These are phyloP conservation scores for Candida nitratophila DNA, from an alignment of 805 yeast species.

Conservation along the genomic window DNA sequence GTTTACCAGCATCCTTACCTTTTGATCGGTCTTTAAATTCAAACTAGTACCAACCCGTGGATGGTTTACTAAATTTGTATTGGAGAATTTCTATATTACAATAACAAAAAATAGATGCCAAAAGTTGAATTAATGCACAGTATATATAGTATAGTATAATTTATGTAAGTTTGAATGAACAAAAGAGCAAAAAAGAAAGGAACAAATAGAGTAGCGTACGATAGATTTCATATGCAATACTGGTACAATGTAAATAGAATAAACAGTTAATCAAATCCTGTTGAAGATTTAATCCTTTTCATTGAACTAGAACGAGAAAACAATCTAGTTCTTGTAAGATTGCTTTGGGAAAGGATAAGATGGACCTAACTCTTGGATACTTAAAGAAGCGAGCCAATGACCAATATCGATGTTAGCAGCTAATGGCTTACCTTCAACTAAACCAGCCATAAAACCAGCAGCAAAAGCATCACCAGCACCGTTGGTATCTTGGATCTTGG, in stretches of 20 bases:
- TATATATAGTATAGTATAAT: not conserved
- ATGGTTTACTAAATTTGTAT: no score
- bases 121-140: slow-evolving; percentile 1
- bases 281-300: not conserved
- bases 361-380: slow-evolving; percentile 93
- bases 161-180: not conserved
- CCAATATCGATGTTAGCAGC: slow-evolving; percentile 67
- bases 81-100: no score
- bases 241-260: not conserved
- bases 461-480: slow-evolving; percentile 99
- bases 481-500: slow-evolving; percentile 82
- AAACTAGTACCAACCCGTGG: no score
- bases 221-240: not conserved
- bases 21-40: no score
- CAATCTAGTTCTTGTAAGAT: slow-evolving; percentile 28
- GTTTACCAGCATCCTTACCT: no score
- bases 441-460: slow-evolving; percentile 88
- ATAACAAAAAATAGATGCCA: no score
- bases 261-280: not conserved
- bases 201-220: not conserved
- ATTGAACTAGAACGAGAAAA: no score
- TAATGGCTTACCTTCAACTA: slow-evolving; percentile 65
- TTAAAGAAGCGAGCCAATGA: slow-evolving; percentile 92
- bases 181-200: not conserved
- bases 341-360: slow-evolving; percentile 80